These are phyloP conservation scores for Blepharisma japonicum DNA, from an alignment of 73 alveolate species.

Conservation along the genomic window DNA sequence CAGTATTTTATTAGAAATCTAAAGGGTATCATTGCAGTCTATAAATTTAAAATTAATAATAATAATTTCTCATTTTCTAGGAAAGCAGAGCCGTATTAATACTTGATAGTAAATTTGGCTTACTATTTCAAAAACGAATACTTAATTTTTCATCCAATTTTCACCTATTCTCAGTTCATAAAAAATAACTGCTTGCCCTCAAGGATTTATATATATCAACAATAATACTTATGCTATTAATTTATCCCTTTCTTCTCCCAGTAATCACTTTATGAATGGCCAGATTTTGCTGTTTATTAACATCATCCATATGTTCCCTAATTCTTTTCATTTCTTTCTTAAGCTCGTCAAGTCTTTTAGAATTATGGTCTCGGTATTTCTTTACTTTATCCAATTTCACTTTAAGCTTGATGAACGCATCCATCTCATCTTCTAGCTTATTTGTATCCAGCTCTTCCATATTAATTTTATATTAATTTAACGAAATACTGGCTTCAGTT, in stretches of 20 bases:
- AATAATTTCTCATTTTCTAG: too few relatives aligned
- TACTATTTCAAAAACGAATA: too few relatives aligned
- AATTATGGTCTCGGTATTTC: not conserved
- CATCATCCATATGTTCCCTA: not conserved
- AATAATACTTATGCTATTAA: too few relatives aligned
- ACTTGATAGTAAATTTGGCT: too few relatives aligned
- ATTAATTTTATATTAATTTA: not conserved
- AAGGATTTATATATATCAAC: too few relatives aligned
- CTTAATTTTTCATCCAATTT: too few relatives aligned
- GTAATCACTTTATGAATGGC: not conserved
- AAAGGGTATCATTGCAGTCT: too few relatives aligned
- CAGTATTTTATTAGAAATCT: too few relatives aligned
- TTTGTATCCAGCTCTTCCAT: not conserved
- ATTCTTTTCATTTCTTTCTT: not conserved
- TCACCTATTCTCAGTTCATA: too few relatives aligned
- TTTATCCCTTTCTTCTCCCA: not conserved
- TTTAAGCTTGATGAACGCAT: not conserved
- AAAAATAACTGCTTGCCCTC: too few relatives aligned
- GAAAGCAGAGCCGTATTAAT: too few relatives aligned
- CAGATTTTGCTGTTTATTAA: not conserved
- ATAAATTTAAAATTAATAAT: too few relatives aligned
- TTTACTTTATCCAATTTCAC: not conserved
- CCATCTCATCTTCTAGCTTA: not conserved
- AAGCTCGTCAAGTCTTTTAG: not conserved
- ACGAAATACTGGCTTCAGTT: conserved; percentile 54